Conservation (phyloP, 129 eudicot species). For the Pittosporum tobira region DNA sequence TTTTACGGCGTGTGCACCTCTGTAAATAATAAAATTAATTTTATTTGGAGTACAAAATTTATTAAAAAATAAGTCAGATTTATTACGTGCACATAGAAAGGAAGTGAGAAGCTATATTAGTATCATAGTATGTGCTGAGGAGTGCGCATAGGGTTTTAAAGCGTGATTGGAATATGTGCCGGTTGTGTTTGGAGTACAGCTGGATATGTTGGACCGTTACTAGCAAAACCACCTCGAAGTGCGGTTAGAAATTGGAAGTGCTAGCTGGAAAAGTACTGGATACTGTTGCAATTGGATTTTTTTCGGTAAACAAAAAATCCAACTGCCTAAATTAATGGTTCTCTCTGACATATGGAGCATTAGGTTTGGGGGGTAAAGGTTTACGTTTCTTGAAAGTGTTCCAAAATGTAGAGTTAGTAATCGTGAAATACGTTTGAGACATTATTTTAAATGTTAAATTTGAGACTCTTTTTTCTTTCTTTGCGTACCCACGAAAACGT, state of each 20-base stretch:
- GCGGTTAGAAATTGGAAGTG: too few relatives aligned
- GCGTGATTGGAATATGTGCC: background rate
- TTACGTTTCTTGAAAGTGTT: too few relatives aligned
- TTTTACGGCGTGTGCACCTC: background rate
- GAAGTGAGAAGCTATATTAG: background rate
- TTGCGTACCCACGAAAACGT: too few relatives aligned
- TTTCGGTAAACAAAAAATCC: too few relatives aligned
- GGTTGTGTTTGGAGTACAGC: conserved; percentile 10
- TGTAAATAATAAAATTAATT: background rate
- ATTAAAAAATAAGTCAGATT: background rate
- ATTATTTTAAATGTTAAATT: too few relatives aligned
- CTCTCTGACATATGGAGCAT: too few relatives aligned
- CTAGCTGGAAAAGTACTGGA: background rate
- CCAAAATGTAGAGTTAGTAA: too few relatives aligned
- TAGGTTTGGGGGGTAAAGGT: too few relatives aligned
- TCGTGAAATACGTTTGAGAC: too few relatives aligned
- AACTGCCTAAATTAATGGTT: too few relatives aligned
- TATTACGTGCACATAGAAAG: background rate
- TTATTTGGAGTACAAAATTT: background rate
- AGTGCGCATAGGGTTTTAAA: background rate
- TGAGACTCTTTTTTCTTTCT: too few relatives aligned
- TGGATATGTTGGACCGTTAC: conserved; percentile 6
- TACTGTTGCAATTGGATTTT: background rate
- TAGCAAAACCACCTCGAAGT: background rate
- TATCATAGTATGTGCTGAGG: background rate